Base-by-base conservation (phyloP, 805 yeast genomes). In the Sugiyamaella boreocaroliniensis region DNA sequence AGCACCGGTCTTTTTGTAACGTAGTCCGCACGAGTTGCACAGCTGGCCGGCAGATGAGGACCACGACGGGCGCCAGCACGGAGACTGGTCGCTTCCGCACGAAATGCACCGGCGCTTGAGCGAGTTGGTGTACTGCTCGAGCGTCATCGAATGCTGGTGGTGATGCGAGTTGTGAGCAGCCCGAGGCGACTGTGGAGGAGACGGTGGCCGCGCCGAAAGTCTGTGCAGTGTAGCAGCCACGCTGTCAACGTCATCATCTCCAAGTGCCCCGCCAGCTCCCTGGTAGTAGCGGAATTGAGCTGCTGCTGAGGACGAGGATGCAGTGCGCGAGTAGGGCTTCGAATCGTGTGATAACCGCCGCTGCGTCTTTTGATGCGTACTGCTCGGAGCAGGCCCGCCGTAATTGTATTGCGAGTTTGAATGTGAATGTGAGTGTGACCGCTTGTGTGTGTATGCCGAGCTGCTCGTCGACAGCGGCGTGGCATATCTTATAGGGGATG, bases 11-110 rank as follows among this genome's bases (percentile, higher is more conserved):
- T 92, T 92, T 69, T 93, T 90, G 72, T 87, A 92, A 58, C 99
- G 76, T 62, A 92, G 74, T 1, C 99, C 99, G 71, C 99, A 92
- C 0, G 97, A 88, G 67, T 92, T 92, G 74, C 99, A 92, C 60
- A 92, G 76, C 71, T 90, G 98, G n/a, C 97, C 98, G 56, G 86
- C 89, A 58, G 82, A 75, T 26, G 82, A 75, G 2, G 92, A 83
- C 99, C 99, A 92, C 4, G 95, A 85, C 1, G 99, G 99, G 65
- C 99, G 80, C 99, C 99, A 92, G 69, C 99, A 92, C 4, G 99
- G 99, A 5, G 95, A 86, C 61, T 86, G 93, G 52, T 83, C 85
- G 1, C 93, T 81, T 6, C 89, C 89, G 70, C 99, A 92, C 5
- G 97, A 88, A 29, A 92, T 82, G 66, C 99, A 92, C 50, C 77